A percentile compares a stretch with the other conserved stretches of the same genome.
These are phyloP conservation scores for Euphorbia tirucalli DNA, from an alignment of 345 rosid species.

Conservation along the genomic window DNA sequence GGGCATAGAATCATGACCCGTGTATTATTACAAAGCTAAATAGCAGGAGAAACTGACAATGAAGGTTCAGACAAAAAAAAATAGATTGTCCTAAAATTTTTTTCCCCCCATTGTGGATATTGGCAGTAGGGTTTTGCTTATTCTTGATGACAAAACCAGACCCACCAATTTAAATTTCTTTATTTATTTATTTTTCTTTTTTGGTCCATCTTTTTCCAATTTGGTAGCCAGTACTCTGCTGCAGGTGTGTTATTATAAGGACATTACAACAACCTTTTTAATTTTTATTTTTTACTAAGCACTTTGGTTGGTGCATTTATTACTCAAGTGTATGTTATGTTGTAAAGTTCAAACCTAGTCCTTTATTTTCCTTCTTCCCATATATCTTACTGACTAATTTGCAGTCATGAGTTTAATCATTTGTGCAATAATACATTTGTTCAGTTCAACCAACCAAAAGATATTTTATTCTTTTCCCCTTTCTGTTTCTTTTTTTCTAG, in stretches of 20 bases:
- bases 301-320: background rate
- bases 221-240: background rate
- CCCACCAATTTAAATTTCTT: background rate
- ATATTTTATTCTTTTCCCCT: background rate
- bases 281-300: background rate
- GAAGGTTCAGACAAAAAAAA: conserved; percentile 1
- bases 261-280: background rate
- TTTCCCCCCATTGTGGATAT: too few relatives aligned
- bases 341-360: conserved; percentile 4
- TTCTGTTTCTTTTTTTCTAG: background rate
- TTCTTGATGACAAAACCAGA: background rate
- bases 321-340: background rate
- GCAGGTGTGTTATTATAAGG: background rate
- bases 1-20: background rate
- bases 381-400: background rate
- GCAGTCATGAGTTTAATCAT: conserved; percentile 10
- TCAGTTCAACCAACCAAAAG: background rate
- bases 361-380: too few relatives aligned
- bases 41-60: conserved; percentile 5
- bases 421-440: background rate
- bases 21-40: background rate
- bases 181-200: background rate
- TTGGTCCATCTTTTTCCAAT: background rate
- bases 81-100: background rate
- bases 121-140: background rate